Evolutionary conservation across 345 rosid species (phyloP).

Genomic region (Iberis pinnata): DNA sequence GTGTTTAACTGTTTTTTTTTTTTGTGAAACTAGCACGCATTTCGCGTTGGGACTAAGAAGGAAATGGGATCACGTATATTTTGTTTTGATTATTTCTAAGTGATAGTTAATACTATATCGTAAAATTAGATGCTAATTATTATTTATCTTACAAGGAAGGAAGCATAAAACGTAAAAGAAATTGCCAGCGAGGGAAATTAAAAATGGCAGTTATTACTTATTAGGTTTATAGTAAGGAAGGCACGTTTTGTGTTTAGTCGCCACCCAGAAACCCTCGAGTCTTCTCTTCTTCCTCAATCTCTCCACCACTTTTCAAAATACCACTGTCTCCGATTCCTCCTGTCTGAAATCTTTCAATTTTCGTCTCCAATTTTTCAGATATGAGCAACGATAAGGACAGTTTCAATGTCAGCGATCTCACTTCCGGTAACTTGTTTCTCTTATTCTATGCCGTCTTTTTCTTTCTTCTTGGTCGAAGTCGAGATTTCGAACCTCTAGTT

Average conservation of each 20-base stretch:
- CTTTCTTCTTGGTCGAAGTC: not conserved
- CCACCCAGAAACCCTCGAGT: constrained; percentile 34
- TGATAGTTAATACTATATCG: too few relatives aligned
- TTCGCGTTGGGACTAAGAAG: not conserved
- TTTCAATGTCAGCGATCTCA: constrained; percentile 71
- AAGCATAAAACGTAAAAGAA: not conserved
- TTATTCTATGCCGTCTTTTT: not conserved
- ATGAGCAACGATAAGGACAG: constrained; percentile 65
- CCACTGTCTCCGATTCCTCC: not conserved
- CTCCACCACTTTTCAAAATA: too few relatives aligned
- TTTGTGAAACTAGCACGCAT: constrained; percentile 13
- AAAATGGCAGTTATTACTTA: constrained; percentile 31
- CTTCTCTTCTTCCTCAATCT: constrained; percentile 19
- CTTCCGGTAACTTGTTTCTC: constrained; percentile 39
- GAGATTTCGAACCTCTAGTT: too few relatives aligned
- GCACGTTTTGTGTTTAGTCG: constrained; percentile 27
- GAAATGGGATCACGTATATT: too few relatives aligned
- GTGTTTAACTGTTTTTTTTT: constrained; percentile 13
- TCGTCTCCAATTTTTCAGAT: not conserved
- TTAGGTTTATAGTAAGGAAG: constrained; percentile 26
- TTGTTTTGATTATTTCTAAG: too few relatives aligned
- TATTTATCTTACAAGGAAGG: too few relatives aligned
- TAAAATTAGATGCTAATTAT: too few relatives aligned
- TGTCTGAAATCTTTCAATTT: not conserved
- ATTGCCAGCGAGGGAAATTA: constrained; percentile 31